Evolutionary conservation across 2,329 filamentous ascomycete species (phyloP), one percentile per base, ranked within the genome.

Genomic region (Penicillium sp.): DNA sequence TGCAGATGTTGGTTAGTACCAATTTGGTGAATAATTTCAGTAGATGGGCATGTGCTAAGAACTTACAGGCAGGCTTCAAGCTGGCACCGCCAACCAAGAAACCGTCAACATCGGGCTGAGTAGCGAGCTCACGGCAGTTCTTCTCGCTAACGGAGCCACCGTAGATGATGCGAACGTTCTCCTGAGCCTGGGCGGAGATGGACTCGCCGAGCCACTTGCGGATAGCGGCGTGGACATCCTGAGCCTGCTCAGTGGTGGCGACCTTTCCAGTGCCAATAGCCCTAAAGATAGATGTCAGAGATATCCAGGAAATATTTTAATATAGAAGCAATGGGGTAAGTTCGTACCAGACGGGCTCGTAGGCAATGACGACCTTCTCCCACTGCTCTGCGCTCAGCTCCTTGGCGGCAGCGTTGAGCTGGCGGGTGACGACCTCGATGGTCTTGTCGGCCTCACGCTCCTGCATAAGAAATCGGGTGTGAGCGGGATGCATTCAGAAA

Each of bases 41-140:
- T 42, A 33, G 19, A 36, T 19, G 10, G 17, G 25, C n/a, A 31
- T 38, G n/a, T 25, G 19, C 15, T 10, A 25, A 43, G 8, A 61
- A 73, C 89, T 83, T 81, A 91, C 89, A 97, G 66, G 91, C 93
- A 74, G 93, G 93, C 88, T 97, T 97, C 81, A 97, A 86, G 77
- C 90, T 94, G 74, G 93, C 93, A 78, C 93, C 93, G 66, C 93
- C 93, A 67, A 97, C 93, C 68, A 97, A 85, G 88, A 97, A 97
- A 59, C 94, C 94, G 78, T 99, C 94, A 77, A 99, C 96, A 78
- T 99, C 94, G 64, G 86, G 77, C 86, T 97, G 87, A 83, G 92
- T 93, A 76, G 89, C 87, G 70, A 99, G 85, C 65, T 97, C 93
- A 73, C 83, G 86, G 84, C 91, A 96, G 87, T 99, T 99, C 89